Evolutionary conservation across 768 basidiomycete species (phyloP), one percentile per base, ranked within the genome.

Genomic region (Lactarius evosmus): DNA sequence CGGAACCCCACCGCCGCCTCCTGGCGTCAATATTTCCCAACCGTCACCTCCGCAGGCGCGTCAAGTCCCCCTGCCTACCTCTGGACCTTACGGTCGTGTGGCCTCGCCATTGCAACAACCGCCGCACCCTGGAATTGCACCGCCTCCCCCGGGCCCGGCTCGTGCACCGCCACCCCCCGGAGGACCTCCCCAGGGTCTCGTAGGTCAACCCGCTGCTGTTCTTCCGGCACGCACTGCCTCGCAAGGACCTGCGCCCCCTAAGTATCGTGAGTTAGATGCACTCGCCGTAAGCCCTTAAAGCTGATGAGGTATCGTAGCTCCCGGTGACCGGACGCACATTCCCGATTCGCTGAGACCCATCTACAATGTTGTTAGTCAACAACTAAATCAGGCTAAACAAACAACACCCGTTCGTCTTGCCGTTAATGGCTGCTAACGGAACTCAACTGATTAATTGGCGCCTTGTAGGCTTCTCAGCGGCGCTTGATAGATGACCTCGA

Each of bases 251-350:
- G 41, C 66, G 33, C 44, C 67, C 52, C 78, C 84, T 19, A 83
- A 83, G 72, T 86, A 88, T 74, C 87, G 86, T 87, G 68, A 73
- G 85, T 82, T 22, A 44, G 1, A 49, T 56, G 12, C 19, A 27
- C 7, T n/a, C n/a, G 12, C n/a, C 17, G 22, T n/a, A 33, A 25
- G 4, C 22, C 8, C 25, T 11, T 17, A 25, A 33, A 38, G 40
- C 66, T 72, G 34, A 70, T 27, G 40, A 30, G 22, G 44, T 41
- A 46, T 19, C 32, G 63, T 30, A 96, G 94, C 95, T 49, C 81
- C 86, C 57, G 95, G 96, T 60, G 96, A 98, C 73, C 82, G 95
- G 30, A 85, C 83, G n/a, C 96, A 98, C 74, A 97, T 98, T 58
- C 89, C 94, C 1, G 85, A 87, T 9, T 76, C 80, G 52, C 80